phyloP scores from a whole-genome alignment of 2,329 filamentous ascomycete species.

The Penicillium rolfsii region DNA sequence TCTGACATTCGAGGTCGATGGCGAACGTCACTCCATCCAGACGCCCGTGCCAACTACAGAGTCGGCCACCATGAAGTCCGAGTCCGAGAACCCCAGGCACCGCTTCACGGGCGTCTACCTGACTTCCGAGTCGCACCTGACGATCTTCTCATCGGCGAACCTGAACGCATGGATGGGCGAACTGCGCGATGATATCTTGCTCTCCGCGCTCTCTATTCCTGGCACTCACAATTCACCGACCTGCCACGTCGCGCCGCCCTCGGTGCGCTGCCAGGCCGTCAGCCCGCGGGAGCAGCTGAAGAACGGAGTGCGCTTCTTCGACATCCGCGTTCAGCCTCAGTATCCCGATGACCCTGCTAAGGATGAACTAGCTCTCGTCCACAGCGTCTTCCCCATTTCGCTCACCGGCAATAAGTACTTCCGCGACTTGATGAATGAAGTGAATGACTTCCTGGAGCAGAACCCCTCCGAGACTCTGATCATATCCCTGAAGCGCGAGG shows the following conservation, averaged over 20 bases:
- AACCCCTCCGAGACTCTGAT: conserved; percentile 83
- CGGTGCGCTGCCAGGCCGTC: conserved; percentile 89
- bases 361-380: conserved; percentile 78
- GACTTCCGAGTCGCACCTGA: conserved; percentile 55
- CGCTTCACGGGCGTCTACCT: conserved; percentile 71
- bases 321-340: conserved; percentile 77
- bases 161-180: conserved; percentile 79
- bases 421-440: conserved; percentile 68
- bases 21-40: conserved; percentile 72
- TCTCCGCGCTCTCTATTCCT: conserved; percentile 84
- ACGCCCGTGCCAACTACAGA: conserved; percentile 65
- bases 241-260: conserved; percentile 80
- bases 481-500: conserved; percentile 89
- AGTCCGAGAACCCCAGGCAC: conserved; percentile 56
- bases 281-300: conserved; percentile 75
- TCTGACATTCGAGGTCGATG: conserved; percentile 69
- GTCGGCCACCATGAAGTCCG: conserved; percentile 63
- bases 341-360: conserved; percentile 60
- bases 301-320: conserved; percentile 92
- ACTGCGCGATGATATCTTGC: conserved; percentile 69
- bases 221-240: conserved; percentile 96
- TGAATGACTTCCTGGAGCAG: conserved; percentile 74
- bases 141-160: conserved; percentile 71
- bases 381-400: conserved; percentile 85
- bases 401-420: conserved; percentile 82